These are phyloP conservation scores for Voacanga thouarsii DNA, from an alignment of 257 asterid genomes.

Conservation along the genomic window DNA sequence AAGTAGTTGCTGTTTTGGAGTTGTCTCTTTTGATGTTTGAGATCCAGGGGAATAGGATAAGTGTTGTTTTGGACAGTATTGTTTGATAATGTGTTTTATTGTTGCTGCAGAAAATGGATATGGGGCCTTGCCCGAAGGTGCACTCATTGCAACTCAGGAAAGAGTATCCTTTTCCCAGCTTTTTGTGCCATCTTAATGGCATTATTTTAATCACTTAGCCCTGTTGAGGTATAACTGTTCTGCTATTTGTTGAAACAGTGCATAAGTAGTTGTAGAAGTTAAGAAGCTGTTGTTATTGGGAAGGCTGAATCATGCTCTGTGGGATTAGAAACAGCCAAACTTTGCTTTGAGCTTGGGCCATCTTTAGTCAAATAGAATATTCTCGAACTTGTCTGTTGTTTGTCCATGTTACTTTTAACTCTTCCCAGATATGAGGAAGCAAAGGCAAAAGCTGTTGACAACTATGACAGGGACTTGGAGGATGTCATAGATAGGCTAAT, in stretches of 20 bases:
- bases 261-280: background rate
- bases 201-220: too few species aligned
- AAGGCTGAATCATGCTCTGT: background rate
- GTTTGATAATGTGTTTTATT: background rate
- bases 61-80: background rate
- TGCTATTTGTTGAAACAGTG: background rate
- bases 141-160: conserved; percentile 89
- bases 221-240: background rate
- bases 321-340: background rate
- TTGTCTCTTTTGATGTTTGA: background rate
- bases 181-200: background rate
- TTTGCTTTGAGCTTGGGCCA: background rate
- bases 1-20: background rate
- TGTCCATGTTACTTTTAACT: conserved; percentile 45
- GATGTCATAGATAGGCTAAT: conserved; percentile 92
- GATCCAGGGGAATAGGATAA: background rate
- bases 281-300: background rate
- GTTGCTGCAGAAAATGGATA: conserved; percentile 80
- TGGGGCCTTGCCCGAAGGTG: conserved; percentile 94
- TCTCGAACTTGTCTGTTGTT: background rate
- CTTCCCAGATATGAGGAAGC: conserved; percentile 69
- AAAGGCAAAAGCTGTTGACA: conserved; percentile 74
- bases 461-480: conserved; percentile 90
- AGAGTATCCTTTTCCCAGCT: conserved; percentile 68
- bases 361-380: background rate